Base-by-base conservation (phyloP, 2,329 filamentous ascomycete species). In the Dactylellina haptotyla region DNA sequence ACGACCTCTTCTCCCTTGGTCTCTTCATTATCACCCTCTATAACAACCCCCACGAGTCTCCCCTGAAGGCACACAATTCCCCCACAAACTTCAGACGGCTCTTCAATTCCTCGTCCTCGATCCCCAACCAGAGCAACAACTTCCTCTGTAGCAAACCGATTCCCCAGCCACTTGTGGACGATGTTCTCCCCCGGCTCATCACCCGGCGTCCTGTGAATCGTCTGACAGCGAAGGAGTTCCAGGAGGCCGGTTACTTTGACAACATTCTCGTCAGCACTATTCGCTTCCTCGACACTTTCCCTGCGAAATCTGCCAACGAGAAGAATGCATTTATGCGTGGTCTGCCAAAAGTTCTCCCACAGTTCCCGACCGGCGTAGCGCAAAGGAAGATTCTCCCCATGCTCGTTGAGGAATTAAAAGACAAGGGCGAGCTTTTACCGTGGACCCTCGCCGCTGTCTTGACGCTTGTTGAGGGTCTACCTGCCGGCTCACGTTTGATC, bases 221-320 rank as follows among this genome's bases (percentile, higher is more conserved):
- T 46, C 87, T 98, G 83, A 93, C 89, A 25, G 93, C 94, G 3
- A 88, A 87, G 61, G 94, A 97, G 78, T 98, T 99, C 77, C 95
- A 99, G 79, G 88, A 97, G 80, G 96, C 93, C 78, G 89, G 92
- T 76, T 99, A 96, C 80, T 99, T 99, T 80, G 93, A 99, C 81
- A 99, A 98, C 78, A 91, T 98, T 48, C 84, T 99, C 3, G 92
- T 99, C 20, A 97, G 93, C 0, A 97, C 95, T 0, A 97, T 99
- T 75, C 91, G 95, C 10, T 99, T 99, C 79, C 84, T 99, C 25
- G 95, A 99, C 78, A 87, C 89, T 0, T 87, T 99, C 70, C 94
- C 95, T 0, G 91, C 92, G 32, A 99, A 99, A 82, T 97, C 93
- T 0, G 86, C 91, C 0, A 91, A 88, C 75, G 95, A 99, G 79